A percentile compares a stretch with the other conserved stretches of the same genome.
Conservation (phyloP, 2,329 filamentous ascomycete species). For the Colletotrichum chrysophilum region DNA sequence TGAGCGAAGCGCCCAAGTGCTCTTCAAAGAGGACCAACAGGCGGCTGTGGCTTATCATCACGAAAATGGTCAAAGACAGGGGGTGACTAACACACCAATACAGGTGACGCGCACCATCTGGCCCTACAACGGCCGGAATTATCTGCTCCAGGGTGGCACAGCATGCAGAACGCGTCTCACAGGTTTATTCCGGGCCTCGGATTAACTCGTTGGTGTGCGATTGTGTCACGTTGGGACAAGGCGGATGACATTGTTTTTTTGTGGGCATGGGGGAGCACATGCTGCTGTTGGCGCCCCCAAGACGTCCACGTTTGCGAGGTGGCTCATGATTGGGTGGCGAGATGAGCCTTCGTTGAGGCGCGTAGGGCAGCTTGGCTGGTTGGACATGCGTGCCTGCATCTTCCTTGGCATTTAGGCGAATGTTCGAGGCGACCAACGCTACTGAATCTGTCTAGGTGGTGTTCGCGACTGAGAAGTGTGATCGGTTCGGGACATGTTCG, state of each 20-base stretch:
- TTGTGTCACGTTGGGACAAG: neutral
- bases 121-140: neutral
- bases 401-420: neutral
- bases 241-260: neutral
- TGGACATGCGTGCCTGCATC: neutral
- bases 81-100: neutral
- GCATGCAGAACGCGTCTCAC: constrained; percentile 3
- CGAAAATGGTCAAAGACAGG: neutral
- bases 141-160: neutral
- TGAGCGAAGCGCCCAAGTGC: neutral
- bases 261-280: neutral
- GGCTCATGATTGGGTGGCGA: constrained; percentile 6
- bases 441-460: neutral
- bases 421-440: neutral
- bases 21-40: neutral
- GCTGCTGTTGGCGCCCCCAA: neutral
- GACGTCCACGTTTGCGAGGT: neutral
- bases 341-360: neutral
- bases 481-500: neutral
- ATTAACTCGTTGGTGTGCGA: neutral
- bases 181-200: neutral
- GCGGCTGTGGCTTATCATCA: neutral
- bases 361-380: neutral
- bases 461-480: neutral
- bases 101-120: neutral